Evolutionary conservation across 2,329 filamentous ascomycete genomes (phyloP).

Genomic region (Stemphylium lycopersici): DNA sequence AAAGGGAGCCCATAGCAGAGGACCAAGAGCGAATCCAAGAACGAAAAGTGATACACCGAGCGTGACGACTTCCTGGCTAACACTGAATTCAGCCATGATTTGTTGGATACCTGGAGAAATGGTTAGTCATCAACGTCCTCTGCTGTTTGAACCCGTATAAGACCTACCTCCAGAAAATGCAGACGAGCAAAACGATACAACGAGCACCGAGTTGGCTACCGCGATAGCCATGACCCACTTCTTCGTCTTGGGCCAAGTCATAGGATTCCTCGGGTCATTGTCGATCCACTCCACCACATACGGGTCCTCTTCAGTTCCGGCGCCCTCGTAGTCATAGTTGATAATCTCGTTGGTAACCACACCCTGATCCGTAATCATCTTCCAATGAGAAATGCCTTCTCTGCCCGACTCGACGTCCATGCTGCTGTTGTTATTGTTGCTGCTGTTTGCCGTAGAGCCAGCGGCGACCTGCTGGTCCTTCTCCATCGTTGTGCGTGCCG

Average conservation of each 20-base stretch:
- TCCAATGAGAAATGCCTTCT: constrained; percentile 44
- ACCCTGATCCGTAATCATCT: constrained; percentile 47
- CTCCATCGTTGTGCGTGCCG: constrained; percentile 19
- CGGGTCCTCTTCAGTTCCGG: constrained; percentile 53
- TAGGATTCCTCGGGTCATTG: constrained; percentile 55
- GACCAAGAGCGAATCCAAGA: constrained; percentile 51
- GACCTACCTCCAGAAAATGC: constrained; percentile 48
- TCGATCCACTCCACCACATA: constrained; percentile 56
- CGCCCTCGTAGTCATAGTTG: constrained; percentile 51
- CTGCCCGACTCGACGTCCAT: constrained; percentile 44
- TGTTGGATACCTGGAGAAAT: constrained; percentile 39
- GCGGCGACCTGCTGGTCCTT: constrained; percentile 20
- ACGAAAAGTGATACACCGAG: constrained; percentile 53
- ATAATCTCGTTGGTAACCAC: constrained; percentile 45
- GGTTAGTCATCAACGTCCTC: not conserved
- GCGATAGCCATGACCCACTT: constrained; percentile 52
- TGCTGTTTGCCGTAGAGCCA: constrained; percentile 11
- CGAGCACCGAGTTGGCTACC: constrained; percentile 52
- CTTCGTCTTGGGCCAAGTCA: constrained; percentile 47
- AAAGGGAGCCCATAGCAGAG: constrained; percentile 59
- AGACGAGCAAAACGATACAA: constrained; percentile 53
- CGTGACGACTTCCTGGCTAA: constrained; percentile 50
- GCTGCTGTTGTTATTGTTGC: not conserved
- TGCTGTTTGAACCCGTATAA: not conserved
- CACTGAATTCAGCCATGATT: constrained; percentile 49